These are phyloP conservation scores for Pseudocercospora musae DNA, from an alignment of 2,329 filamentous ascomycete species.

Conservation along the genomic window DNA sequence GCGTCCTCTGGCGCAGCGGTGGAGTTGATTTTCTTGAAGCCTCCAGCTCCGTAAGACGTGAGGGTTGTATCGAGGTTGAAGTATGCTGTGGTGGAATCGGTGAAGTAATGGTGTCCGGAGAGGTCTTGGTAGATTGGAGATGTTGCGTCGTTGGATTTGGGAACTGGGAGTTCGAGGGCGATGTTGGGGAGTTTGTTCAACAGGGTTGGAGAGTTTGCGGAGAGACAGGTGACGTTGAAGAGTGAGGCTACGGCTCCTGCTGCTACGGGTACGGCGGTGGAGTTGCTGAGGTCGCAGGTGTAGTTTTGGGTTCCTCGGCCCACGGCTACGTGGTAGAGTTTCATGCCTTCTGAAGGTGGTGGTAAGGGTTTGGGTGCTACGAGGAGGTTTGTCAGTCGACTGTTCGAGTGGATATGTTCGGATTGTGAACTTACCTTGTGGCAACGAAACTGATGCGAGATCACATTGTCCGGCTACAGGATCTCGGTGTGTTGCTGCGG, in stretches of 20 bases:
- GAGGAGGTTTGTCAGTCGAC: too few relatives aligned
- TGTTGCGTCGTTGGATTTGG: constrained; percentile 40
- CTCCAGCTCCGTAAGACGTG: constrained; percentile 56
- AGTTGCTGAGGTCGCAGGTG: constrained; percentile 64
- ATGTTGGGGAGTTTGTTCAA: constrained; percentile 63
- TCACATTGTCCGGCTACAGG: constrained; percentile 12
- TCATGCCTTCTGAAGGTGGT: constrained; percentile 56
- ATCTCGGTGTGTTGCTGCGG: background rate
- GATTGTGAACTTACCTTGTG: constrained; percentile 18
- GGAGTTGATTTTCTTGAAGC: constrained; percentile 60
- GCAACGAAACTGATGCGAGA: constrained; percentile 16
- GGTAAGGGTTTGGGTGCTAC: constrained; percentile 55
- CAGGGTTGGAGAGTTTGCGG: constrained; percentile 65
- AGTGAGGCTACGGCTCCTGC: constrained; percentile 76
- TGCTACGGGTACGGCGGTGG: constrained; percentile 60
- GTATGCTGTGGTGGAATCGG: constrained; percentile 64
- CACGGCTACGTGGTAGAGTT: constrained; percentile 73
- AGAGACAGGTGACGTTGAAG: constrained; percentile 82
- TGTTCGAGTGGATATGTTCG: too few relatives aligned
- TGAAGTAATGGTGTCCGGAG: constrained; percentile 80
- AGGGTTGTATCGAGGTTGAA: constrained; percentile 69
- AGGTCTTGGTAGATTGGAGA: constrained; percentile 59
- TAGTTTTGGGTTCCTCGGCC: constrained; percentile 94
- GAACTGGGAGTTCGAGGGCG: constrained; percentile 61
- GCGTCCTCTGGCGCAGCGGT: constrained; percentile 62